Evolutionary conservation across 2,329 filamentous ascomycete species (phyloP), one percentile per base, ranked within the genome.

Genomic region (Paracamarosporium sp.): DNA sequence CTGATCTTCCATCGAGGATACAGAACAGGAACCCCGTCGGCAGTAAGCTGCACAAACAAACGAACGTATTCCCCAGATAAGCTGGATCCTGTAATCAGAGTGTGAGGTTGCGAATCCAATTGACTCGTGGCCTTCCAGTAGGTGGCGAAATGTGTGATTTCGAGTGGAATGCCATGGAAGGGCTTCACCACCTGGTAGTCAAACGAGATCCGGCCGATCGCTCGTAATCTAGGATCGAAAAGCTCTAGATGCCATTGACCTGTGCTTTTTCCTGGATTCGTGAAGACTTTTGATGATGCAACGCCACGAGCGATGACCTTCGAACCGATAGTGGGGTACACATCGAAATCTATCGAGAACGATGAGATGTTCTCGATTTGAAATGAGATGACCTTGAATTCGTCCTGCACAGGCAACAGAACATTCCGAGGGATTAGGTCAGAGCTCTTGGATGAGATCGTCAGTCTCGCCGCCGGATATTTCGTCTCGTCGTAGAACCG

Each of bases 81-180:
- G 78, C 94, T 98, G 9, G 94, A 98, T 0, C 94, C 95, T 0
- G 94, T 98, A 17, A 99, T 92, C 24, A 98, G 87, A 24, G 92
- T 91, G 71, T 86, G 95, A 24, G 90, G 90, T 45, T 93, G 91
- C 50, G 91, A 88, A 73, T 97, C 92, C 46, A 95, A 85, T 67
- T 97, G 93, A 70, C 93, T 97, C 1, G 95, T 99, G 0, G 94
- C 94, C 78, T 98, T 99, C 95, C 95, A 99, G 77, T 99, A 99
- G 0, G 95, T 98, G 62, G 96, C 95, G 68, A 98, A 99, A 71
- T 98, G 93, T 1, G 95, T 96, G 59, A 99, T 97, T 76, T 99
- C 95, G 22, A 99, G 82, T 3, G 95, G 93, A 59, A 93, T 90
- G 7, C 95, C 94, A 61, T 89, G 88, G 79, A 98, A 99, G 0